These are phyloP conservation scores for Cordyceps cateniannulata DNA, from an alignment of 2,329 filamentous ascomycete species.

Conservation along the genomic window DNA sequence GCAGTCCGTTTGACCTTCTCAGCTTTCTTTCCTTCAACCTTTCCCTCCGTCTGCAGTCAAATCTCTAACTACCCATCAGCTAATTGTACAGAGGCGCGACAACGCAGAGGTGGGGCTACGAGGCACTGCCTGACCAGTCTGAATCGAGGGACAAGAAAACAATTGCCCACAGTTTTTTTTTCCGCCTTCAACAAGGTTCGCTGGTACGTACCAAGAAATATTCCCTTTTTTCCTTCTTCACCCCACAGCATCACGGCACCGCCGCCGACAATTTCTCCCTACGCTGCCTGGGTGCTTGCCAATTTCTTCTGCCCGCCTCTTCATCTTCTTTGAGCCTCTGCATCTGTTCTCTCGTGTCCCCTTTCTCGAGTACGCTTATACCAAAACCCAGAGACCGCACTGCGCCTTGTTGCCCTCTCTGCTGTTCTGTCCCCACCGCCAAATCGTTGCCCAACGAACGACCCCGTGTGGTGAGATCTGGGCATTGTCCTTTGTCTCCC, in stretches of 20 bases:
- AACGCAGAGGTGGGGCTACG: conserved; percentile 2
- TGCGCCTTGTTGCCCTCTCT: conserved; percentile 5
- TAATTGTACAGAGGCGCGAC: no score
- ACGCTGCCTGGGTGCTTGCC: conserved; percentile 17
- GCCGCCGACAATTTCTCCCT: conserved; percentile 18
- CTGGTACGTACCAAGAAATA: conserved; percentile 1
- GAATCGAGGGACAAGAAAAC: conserved; percentile 20
- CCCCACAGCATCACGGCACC: conserved; percentile 23
- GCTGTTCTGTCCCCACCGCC: conserved; percentile 8
- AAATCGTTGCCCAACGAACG: conserved; percentile 11
- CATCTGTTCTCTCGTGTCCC: conserved; percentile 12
- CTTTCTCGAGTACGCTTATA: conserved; percentile 7
- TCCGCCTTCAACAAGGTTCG: neutral
- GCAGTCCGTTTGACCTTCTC: no score
- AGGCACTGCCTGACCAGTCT: conserved; percentile 14
- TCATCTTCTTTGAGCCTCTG: conserved; percentile 14
- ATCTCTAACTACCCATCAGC: no score
- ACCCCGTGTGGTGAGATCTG: neutral
- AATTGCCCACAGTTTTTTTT: conserved; percentile 18
- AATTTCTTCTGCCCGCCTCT: conserved; percentile 17
- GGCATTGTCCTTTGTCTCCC: conserved; percentile 6
- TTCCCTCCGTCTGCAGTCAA: neutral
- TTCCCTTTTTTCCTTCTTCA: conserved; percentile 21
- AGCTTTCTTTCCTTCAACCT: neutral
- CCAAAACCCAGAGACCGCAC: conserved; percentile 8